Conservation (phyloP, 148 eudicot genomes). For the Vaccinium myrtillus region DNA sequence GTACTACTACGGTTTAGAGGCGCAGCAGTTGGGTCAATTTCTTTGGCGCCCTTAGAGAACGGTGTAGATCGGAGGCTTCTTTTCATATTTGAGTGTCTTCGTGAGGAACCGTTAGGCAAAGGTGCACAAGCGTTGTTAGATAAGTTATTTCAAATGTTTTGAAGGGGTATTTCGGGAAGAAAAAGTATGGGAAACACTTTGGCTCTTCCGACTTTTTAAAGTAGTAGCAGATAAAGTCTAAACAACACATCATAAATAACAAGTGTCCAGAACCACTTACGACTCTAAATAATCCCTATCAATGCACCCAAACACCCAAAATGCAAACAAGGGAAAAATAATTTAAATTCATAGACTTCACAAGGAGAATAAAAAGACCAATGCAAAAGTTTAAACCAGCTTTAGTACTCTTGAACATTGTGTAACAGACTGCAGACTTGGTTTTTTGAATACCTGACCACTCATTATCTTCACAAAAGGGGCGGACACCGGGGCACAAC, state of each 20-base stretch:
- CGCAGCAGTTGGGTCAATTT: too few species aligned
- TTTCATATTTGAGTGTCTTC: too few species aligned
- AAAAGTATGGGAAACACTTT: too few species aligned
- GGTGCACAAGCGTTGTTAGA: too few species aligned
- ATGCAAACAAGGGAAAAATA: not conserved
- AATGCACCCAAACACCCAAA: not conserved
- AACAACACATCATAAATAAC: not conserved
- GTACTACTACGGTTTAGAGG: too few species aligned
- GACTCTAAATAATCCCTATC: not conserved
- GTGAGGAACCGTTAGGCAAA: too few species aligned
- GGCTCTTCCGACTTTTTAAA: too few species aligned
- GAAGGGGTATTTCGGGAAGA: too few species aligned
- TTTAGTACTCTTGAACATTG: not conserved
- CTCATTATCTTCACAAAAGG: not conserved
- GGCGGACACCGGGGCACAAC: too few species aligned
- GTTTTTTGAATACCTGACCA: not conserved
- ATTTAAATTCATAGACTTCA: not conserved
- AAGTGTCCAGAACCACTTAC: not conserved
- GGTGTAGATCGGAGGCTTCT: too few species aligned
- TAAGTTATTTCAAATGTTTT: too few species aligned
- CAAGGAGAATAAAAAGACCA: not conserved
- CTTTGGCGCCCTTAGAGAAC: too few species aligned
- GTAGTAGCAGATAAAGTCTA: not conserved
- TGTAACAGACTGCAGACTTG: not conserved
- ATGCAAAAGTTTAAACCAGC: not conserved